Conservation (phyloP, 83 land plant species). For the Picea abies region DNA sequence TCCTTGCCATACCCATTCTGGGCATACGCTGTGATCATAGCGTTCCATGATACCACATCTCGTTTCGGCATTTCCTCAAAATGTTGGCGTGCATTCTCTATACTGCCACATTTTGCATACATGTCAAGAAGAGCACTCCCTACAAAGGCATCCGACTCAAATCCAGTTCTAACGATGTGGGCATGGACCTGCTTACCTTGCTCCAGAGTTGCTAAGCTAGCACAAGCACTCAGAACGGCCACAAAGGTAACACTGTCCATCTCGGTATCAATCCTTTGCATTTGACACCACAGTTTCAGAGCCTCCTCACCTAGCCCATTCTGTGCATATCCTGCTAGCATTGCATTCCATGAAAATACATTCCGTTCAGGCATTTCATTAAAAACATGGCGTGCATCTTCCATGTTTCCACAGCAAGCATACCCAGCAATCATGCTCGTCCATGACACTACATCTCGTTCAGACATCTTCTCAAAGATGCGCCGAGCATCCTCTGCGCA, state of each 20-base stretch:
- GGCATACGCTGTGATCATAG: conserved; percentile 60
- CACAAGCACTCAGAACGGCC: conserved; percentile 45
- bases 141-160: conserved; percentile 45
- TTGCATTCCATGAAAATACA: conserved; percentile 65
- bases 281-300: conserved; percentile 30
- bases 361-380: conserved; percentile 51
- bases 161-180: conserved; percentile 34
- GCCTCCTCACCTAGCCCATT: conserved; percentile 30
- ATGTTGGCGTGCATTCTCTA: conserved; percentile 31
- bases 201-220: conserved; percentile 21
- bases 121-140: conserved; percentile 55
- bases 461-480: conserved; percentile 54
- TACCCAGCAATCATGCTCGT: conserved; percentile 43
- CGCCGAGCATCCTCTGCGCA: conserved; percentile 21
- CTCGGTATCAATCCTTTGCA: conserved; percentile 32
- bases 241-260: conserved; percentile 48
- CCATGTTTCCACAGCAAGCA: conserved; percentile 39
- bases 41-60: conserved; percentile 62
- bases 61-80: conserved; percentile 32
- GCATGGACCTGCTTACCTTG: conserved; percentile 60
- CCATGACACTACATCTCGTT: conserved; percentile 49
- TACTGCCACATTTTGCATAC: conserved; percentile 56
- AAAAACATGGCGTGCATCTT: conserved; percentile 51
- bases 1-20: conserved; percentile 50
- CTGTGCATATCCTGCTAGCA: conserved; percentile 62